phyloP scores from a whole-genome alignment of 2,329 filamentous ascomycete species.

The Paecilomyces variotii region DNA sequence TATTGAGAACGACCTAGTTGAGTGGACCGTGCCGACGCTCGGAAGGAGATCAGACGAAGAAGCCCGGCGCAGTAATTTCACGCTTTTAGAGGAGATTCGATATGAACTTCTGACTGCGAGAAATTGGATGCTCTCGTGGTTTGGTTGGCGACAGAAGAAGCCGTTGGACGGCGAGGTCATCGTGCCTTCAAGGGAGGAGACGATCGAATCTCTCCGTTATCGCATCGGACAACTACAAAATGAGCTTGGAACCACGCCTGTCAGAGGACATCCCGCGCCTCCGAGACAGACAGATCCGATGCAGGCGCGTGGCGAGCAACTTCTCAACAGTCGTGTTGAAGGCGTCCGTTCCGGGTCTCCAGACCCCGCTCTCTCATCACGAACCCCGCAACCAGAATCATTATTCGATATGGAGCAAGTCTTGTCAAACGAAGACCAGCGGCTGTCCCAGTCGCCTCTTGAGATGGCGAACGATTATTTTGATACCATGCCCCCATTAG shows the following conservation, averaged over 20 bases:
- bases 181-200: conserved; percentile 12
- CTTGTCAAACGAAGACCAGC: conserved; percentile 26
- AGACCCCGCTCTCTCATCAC: conserved; percentile 7
- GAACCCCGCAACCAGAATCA: conserved; percentile 10
- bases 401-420: conserved; percentile 13
- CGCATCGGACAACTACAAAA: conserved; percentile 24
- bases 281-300: conserved; percentile 8
- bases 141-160: conserved; percentile 18
- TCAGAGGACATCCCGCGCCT: conserved; percentile 7
- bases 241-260: conserved; percentile 16
- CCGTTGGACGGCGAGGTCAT: conserved; percentile 9
- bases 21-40: conserved; percentile 35
- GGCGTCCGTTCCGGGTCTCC: conserved; percentile 6
- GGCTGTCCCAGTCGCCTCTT: conserved; percentile 31
- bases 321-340: conserved; percentile 8
- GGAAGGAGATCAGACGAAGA: conserved; percentile 35
- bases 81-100: conserved; percentile 28
- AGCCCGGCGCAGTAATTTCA: conserved; percentile 26
- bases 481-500: conserved; percentile 18
- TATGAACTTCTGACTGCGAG: conserved; percentile 26
- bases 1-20: conserved; percentile 35
- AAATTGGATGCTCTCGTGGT: conserved; percentile 23
- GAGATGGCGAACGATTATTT: conserved; percentile 27
- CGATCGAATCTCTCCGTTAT: conserved; percentile 20
- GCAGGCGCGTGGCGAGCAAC: conserved; percentile 10